A percentile compares a stretch with the other conserved stretches of the same genome.
Conservation (phyloP, 2,329 filamentous ascomycete genomes). For the Phialophora chinensis region DNA sequence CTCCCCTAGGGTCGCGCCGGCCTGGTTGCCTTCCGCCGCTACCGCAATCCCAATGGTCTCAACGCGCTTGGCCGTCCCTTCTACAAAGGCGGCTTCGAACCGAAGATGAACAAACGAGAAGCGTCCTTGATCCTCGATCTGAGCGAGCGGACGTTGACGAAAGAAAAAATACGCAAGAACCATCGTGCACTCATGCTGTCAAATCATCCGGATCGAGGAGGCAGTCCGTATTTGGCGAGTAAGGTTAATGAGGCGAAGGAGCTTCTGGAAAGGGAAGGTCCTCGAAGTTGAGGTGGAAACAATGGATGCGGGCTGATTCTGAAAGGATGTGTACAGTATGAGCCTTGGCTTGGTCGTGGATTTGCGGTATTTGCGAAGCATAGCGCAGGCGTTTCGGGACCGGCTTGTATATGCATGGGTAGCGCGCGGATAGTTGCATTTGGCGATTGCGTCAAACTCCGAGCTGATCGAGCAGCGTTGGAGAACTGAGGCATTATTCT, state of each 20-base stretch:
- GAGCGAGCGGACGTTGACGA: slow-evolving; percentile 85
- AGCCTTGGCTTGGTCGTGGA: not conserved
- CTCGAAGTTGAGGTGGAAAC: not conserved
- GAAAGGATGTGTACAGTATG: not conserved
- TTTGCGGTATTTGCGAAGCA: slow-evolving; percentile 14
- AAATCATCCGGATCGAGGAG: slow-evolving; percentile 96
- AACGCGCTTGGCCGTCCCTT: slow-evolving; percentile 86
- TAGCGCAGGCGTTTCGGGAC: slow-evolving; percentile 30
- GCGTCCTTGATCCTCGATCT: slow-evolving; percentile 89
- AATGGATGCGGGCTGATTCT: not conserved
- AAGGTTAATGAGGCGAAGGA: slow-evolving; percentile 99
- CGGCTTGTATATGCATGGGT: not conserved
- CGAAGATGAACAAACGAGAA: slow-evolving; percentile 90
- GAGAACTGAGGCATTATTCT: slow-evolving; percentile 21
- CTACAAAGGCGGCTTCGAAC: slow-evolving; percentile 98
- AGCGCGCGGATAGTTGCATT: not conserved
- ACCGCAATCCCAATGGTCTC: slow-evolving; percentile 67
- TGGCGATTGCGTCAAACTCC: not conserved
- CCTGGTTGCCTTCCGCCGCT: slow-evolving; percentile 84
- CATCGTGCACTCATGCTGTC: slow-evolving; percentile 95
- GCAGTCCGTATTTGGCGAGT: slow-evolving; percentile 92
- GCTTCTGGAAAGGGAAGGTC: slow-evolving; percentile 74
- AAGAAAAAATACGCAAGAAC: slow-evolving; percentile 93
- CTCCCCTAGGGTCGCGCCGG: slow-evolving; percentile 81
- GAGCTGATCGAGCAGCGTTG: not conserved